Conservation (phyloP, 495 filamentous ascomycete species). For the Hypoxylon trugodes region DNA sequence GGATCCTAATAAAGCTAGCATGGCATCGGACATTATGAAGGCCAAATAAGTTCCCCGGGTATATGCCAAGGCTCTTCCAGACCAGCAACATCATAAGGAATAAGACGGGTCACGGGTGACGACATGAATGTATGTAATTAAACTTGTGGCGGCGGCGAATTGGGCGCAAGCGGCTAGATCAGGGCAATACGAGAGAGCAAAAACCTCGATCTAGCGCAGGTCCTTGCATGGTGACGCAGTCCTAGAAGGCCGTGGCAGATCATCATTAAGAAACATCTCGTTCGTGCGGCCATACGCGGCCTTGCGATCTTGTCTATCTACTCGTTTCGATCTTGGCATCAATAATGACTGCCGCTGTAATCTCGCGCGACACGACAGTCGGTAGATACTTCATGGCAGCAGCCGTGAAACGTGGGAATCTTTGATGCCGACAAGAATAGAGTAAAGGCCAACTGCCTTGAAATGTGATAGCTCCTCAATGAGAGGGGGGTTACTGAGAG, state of each 20-base stretch:
- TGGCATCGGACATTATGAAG: neutral
- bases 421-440: neutral
- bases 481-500: constrained; percentile 5
- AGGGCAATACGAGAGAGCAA: neutral
- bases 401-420: constrained; percentile 10
- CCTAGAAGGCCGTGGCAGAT: neutral
- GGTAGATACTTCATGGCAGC: constrained; percentile 23
- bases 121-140: constrained; percentile 26
- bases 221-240: constrained; percentile 19
- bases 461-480: constrained; percentile 8
- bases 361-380: constrained; percentile 32
- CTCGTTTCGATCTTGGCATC: constrained; percentile 18
- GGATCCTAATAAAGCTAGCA: neutral
- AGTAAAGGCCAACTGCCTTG: constrained; percentile 23
- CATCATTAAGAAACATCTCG: neutral
- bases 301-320: constrained; percentile 3
- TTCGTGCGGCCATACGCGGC: constrained; percentile 14
- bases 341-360: constrained; percentile 28
- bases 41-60: neutral
- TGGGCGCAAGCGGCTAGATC: constrained; percentile 8
- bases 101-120: constrained; percentile 21
- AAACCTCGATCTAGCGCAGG: constrained; percentile 9
- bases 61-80: constrained; percentile 13
- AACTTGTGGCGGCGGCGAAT: constrained; percentile 25
- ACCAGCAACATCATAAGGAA: neutral